These are phyloP conservation scores for Rheum nobile DNA, from an alignment of 148 eudicot genomes.

Conservation along the genomic window DNA sequence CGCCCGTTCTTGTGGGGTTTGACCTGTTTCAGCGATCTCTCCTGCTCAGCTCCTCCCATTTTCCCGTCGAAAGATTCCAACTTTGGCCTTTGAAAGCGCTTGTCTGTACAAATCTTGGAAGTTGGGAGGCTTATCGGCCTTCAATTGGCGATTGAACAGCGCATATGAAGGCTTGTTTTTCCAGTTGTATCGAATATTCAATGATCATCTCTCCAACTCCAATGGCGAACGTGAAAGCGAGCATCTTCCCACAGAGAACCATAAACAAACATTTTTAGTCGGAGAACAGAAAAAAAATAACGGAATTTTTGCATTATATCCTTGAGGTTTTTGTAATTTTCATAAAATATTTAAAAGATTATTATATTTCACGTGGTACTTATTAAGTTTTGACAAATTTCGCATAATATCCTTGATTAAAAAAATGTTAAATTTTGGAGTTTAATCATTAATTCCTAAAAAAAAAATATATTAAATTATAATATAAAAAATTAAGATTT, in stretches of 20 bases:
- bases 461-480: too few species aligned
- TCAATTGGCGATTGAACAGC: background rate
- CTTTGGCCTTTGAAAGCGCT: background rate
- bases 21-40: conserved; percentile 7
- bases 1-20: conserved; percentile 1
- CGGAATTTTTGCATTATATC: too few species aligned
- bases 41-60: background rate
- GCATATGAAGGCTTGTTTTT: background rate
- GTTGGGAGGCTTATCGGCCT: background rate
- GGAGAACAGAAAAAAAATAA: background rate
- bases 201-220: background rate
- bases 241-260: background rate
- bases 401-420: too few species aligned
- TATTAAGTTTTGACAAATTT: too few species aligned
- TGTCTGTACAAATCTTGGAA: background rate
- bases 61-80: background rate
- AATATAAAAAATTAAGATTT: too few species aligned
- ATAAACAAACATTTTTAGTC: background rate
- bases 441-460: too few species aligned
- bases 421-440: too few species aligned
- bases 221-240: conserved; percentile 3
- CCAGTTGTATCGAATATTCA: background rate
- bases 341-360: too few species aligned
- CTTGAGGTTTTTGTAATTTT: too few species aligned
- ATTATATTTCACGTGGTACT: too few species aligned